A percentile compares a stretch with the other conserved stretches of the same genome.
Conservation (phyloP, 768 basidiomycete species). For the Neoboletus brunneissimus region DNA sequence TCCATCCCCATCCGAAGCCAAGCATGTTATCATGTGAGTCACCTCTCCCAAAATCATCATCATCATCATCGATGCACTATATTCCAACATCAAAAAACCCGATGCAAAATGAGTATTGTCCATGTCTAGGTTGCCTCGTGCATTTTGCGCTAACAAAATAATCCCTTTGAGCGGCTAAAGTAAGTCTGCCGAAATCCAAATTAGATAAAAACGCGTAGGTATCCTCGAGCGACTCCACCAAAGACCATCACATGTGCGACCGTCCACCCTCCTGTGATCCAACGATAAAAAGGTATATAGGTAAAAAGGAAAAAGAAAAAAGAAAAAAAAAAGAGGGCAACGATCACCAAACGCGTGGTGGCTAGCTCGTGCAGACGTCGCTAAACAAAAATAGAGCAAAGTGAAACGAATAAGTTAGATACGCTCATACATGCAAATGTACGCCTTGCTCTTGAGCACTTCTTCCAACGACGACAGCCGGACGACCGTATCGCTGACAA, state of each 20-base stretch:
- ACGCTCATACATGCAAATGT: slow-evolving; percentile 90
- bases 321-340: not conserved
- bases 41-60: not conserved
- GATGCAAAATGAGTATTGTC: slow-evolving; percentile 3
- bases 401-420: slow-evolving; percentile 37
- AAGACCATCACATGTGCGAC: not conserved
- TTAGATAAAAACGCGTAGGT: slow-evolving; percentile 2
- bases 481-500: slow-evolving; percentile 89
- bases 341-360: not conserved
- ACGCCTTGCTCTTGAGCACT: slow-evolving; percentile 87
- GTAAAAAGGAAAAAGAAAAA: no score
- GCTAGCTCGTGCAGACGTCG: not conserved
- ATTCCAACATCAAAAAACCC: no score
- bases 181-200: not conserved
- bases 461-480: slow-evolving; percentile 79
- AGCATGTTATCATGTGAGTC: not conserved
- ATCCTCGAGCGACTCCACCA: not conserved
- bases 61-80: no score
- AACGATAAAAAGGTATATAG: not conserved
- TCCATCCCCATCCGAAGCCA: no score
- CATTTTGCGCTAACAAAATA: not conserved
- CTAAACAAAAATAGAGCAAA: not conserved
- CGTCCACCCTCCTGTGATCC: not conserved
- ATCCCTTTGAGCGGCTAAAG: not conserved
- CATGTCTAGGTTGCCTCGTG: not conserved